Percentiles rank a stretch among this genome's conserved stretches.
Evolutionary conservation across 1,284 basidiomycete species (phyloP).

Genomic region (Cutaneotrichosporon curvatum): DNA sequence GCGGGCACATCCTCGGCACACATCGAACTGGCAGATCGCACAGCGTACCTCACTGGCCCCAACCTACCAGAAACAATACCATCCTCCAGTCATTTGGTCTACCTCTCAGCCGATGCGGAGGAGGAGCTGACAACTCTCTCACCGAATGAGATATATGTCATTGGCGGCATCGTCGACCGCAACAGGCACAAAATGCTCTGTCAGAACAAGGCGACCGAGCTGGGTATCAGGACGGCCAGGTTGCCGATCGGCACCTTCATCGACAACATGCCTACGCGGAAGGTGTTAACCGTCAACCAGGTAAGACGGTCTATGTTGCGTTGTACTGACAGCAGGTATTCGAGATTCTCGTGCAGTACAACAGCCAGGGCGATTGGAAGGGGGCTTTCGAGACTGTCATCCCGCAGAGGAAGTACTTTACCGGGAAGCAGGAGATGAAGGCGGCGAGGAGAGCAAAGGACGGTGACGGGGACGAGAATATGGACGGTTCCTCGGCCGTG

Average conservation of each 20-base stretch:
- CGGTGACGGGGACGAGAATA: no score
- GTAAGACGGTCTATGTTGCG: conserved; percentile 31
- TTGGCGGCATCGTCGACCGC: conserved; percentile 92
- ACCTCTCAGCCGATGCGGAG: conserved; percentile 89
- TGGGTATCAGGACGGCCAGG: conserved; percentile 74
- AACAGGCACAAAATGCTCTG: conserved; percentile 97
- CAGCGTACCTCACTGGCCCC: conserved; percentile 14
- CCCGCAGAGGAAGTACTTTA: conserved; percentile 73
- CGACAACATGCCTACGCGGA: conserved; percentile 73
- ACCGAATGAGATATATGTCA: conserved; percentile 83
- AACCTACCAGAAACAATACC: conserved; percentile 20
- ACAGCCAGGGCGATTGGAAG: conserved; percentile 74
- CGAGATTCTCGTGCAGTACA: conserved; percentile 86
- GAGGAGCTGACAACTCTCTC: conserved; percentile 74
- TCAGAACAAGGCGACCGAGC: conserved; percentile 69
- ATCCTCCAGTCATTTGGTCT: conserved; percentile 59
- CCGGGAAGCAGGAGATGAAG: conserved; percentile 14
- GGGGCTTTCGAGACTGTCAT: conserved; percentile 75
- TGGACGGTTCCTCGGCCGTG: no score
- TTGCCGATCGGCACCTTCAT: conserved; percentile 88
- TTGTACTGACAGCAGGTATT: conserved; percentile 52
- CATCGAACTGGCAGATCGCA: no score
- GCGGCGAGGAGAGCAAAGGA: conserved; percentile 8
- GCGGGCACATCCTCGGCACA: no score
- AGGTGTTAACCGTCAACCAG: conserved; percentile 96